phyloP scores from a whole-genome alignment of 495 filamentous ascomycete species.

The Aspergillus bridgeri region DNA sequence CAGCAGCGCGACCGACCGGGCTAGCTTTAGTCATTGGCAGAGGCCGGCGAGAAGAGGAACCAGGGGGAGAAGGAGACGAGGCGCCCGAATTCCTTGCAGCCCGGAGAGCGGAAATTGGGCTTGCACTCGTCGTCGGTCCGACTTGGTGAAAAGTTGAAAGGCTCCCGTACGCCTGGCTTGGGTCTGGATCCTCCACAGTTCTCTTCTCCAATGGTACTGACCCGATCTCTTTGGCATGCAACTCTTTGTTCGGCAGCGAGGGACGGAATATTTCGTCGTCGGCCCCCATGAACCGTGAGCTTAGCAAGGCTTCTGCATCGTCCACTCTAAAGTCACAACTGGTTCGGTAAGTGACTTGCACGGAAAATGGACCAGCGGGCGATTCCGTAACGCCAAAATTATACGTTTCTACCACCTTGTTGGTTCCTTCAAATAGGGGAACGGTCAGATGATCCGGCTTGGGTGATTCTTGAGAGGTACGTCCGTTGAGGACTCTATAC shows the following conservation, averaged over 20 bases:
- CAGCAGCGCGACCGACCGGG: slow-evolving; percentile 58
- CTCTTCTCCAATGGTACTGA: slow-evolving; percentile 61
- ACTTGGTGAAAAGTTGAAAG: slow-evolving; percentile 88
- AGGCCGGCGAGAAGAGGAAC: slow-evolving; percentile 61
- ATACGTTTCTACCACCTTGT: slow-evolving; percentile 69
- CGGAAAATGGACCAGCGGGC: slow-evolving; percentile 77
- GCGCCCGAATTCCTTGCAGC: slow-evolving; percentile 55
- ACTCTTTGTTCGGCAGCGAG: slow-evolving; percentile 53
- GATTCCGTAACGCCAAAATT: slow-evolving; percentile 77
- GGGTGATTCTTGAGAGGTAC: slow-evolving; percentile 34
- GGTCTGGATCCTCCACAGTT: slow-evolving; percentile 53
- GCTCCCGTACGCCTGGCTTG: slow-evolving; percentile 84
- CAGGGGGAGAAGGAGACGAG: slow-evolving; percentile 42
- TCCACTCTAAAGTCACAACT: slow-evolving; percentile 89
- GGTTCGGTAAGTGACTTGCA: slow-evolving; percentile 77
- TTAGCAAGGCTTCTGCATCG: slow-evolving; percentile 83
- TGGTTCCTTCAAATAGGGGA: slow-evolving; percentile 65
- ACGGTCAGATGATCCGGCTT: slow-evolving; percentile 63
- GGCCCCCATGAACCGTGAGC: slow-evolving; percentile 91
- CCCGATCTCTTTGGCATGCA: slow-evolving; percentile 56
- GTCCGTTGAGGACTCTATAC: slow-evolving; percentile 71
- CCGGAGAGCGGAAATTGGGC: slow-evolving; percentile 81
- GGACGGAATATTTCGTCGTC: slow-evolving; percentile 85
- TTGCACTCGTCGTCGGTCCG: slow-evolving; percentile 68
- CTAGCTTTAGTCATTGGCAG: slow-evolving; percentile 55